These are phyloP conservation scores for Monosporascus sp. DNA, from an alignment of 2,329 filamentous ascomycete species.

Conservation along the genomic window DNA sequence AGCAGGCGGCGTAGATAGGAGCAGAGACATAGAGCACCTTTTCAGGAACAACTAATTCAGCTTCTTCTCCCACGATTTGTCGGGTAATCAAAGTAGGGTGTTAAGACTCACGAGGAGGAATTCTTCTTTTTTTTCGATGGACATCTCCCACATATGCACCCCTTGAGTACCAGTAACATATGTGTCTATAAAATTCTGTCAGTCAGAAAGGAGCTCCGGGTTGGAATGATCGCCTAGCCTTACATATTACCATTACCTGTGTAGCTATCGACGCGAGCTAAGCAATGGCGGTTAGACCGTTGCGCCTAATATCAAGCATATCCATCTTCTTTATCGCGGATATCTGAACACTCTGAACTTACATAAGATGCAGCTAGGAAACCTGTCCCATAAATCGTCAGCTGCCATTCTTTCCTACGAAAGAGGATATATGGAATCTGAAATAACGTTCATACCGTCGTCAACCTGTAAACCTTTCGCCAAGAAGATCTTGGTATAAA, in stretches of 20 bases:
- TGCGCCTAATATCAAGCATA: neutral
- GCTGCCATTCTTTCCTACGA: too few species aligned
- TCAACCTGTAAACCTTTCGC: constrained; percentile 2
- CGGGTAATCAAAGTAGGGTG: neutral
- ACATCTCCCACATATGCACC: constrained; percentile 3
- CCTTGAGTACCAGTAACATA: neutral
- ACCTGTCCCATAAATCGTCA: neutral
- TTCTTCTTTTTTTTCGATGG: neutral
- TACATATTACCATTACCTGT: neutral
- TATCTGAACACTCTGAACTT: neutral
- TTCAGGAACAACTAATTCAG: neutral
- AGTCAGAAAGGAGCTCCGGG: neutral
- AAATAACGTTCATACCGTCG: constrained; percentile 2
- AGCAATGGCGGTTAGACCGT: neutral
- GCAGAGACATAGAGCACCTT: constrained; percentile 3
- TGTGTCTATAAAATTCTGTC: neutral
- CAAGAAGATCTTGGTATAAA: constrained; percentile 2
- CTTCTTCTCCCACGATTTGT: neutral
- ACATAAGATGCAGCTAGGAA: neutral
- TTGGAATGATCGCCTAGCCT: neutral
- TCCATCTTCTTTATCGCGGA: neutral
- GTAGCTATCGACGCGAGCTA: neutral
- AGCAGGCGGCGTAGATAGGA: constrained; percentile 13
- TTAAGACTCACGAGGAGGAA: neutral
- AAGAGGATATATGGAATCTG: too few species aligned